Conservation (phyloP, 2,329 filamentous ascomycete genomes). For the Myotisia sp. region DNA sequence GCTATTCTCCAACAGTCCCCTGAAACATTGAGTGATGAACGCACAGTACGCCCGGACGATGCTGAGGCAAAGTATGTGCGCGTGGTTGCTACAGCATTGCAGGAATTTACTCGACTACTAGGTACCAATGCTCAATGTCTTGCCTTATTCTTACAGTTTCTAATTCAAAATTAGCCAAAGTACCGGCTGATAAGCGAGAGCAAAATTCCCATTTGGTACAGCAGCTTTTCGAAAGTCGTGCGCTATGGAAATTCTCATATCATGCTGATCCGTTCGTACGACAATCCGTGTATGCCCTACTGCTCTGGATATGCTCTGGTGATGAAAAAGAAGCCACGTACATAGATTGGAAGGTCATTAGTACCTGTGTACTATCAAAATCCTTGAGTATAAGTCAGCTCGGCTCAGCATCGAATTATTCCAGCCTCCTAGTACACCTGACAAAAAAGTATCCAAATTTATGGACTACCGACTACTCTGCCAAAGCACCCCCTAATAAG, state of each 20-base stretch:
- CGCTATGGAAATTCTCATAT: constrained; percentile 45
- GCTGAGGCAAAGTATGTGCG: constrained; percentile 72
- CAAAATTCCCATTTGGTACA: constrained; percentile 51
- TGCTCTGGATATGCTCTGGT: constrained; percentile 37
- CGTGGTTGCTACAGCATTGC: constrained; percentile 50
- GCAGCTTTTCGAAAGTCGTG: constrained; percentile 48
- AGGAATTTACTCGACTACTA: constrained; percentile 42
- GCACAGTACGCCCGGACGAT: constrained; percentile 71
- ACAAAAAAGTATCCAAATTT: constrained; percentile 52
- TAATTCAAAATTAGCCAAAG: constrained; percentile 18
- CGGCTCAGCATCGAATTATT: constrained; percentile 58
- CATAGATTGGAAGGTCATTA: constrained; percentile 51
- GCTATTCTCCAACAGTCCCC: constrained; percentile 64
- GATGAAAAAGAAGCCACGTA: constrained; percentile 34
- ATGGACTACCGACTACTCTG: constrained; percentile 55
- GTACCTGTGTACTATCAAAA: constrained; percentile 57
- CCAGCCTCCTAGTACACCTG: constrained; percentile 51
- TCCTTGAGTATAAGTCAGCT: constrained; percentile 58
- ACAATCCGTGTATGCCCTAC: constrained; percentile 42
- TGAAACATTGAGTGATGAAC: constrained; percentile 74
- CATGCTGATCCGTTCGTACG: constrained; percentile 45
- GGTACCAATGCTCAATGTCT: constrained; percentile 1
- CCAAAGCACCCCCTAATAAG: constrained; percentile 42
- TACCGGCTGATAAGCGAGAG: constrained; percentile 37
- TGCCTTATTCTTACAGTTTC: background rate